Evolutionary conservation across 495 filamentous ascomycete species (phyloP), one percentile per base, ranked within the genome.

Genomic region (Penicillium verhagenii): DNA sequence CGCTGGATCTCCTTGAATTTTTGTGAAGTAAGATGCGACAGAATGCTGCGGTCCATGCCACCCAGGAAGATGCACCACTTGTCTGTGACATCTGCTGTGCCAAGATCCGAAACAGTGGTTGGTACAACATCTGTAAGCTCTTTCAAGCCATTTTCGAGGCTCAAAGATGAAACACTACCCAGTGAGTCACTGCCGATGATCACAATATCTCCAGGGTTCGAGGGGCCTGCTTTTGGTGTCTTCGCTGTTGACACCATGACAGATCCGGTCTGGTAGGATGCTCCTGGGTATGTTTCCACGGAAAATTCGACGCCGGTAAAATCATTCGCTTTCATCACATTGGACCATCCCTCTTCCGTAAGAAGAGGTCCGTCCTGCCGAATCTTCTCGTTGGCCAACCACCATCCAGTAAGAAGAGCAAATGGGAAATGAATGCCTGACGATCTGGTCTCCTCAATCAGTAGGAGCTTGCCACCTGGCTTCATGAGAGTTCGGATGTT

Each of bases 401-500:
- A 70, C 67, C 67, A 70, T 14, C 66, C 66, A 24, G 66, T 50
- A 3, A 69, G 46, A 6, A 63, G 53, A 18, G 64, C 66, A 16
- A 69, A 71, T 4, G 61, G 57, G 51, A 70, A 67, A 26, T 66
- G 65, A 4, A 58, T 52, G 14, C 58, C 55, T 31, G 59, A 55
- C 4, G 54, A 49, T 1, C 47, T 55, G 6, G 64, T 70, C 44
- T 67, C 67, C 26, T 70, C 67, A 38, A 70, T 65, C 19, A 67
- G 33, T 20, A 67, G 23, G 25, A 67, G 21, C 23, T 67, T 55
- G 57, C 63, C 49, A 55, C 71, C 59, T 52, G 55, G 71, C 52
- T 70, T 74, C 28, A 80, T 53, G 16, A 79, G 48, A 1, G 50
- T 54, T 0, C 71, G 67, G 2, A 72, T 65, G 37, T 80, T 75